These are phyloP conservation scores for Pascua guehoae DNA, from an alignment of 1,284 basidiomycete species.

Conservation along the genomic window DNA sequence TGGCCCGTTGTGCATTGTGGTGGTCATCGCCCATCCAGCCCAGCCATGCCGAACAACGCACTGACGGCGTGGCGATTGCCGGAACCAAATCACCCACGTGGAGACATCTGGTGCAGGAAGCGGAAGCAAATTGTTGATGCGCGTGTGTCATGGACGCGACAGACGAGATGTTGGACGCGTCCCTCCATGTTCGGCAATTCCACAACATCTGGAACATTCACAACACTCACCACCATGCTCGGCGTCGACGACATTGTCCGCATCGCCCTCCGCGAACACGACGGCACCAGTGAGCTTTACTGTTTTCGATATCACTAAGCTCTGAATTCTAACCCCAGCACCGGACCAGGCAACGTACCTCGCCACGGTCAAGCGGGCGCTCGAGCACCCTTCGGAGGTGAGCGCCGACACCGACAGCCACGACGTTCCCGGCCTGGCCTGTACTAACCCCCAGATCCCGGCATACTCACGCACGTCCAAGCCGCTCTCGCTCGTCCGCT, in stretches of 20 bases:
- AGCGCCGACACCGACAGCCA: neutral
- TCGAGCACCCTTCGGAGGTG: constrained; percentile 16
- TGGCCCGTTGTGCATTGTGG: neutral
- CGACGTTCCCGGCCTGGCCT: no score
- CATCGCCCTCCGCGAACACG: constrained; percentile 38
- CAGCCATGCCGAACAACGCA: no score
- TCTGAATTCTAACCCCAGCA: neutral
- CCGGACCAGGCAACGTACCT: constrained; percentile 7
- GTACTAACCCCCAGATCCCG: constrained; percentile 26
- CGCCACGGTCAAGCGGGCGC: constrained; percentile 7
- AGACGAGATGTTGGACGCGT: neutral
- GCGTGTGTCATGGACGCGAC: neutral
- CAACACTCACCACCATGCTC: constrained; percentile 20
- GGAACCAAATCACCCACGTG: neutral
- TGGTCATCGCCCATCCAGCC: no score
- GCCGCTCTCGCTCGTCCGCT: constrained; percentile 38
- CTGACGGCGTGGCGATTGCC: no score
- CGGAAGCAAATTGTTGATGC: constrained; percentile 1
- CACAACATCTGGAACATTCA: neutral
- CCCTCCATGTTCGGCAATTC: neutral
- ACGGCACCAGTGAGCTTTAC: constrained; percentile 12
- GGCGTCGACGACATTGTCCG: constrained; percentile 29
- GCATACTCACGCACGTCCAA: constrained; percentile 18
- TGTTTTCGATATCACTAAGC: neutral
- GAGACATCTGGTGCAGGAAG: no score